Evolutionary conservation across 2,329 filamentous ascomycete species (phyloP), one percentile per base, ranked within the genome.

Genomic region (Beauveria sp.): DNA sequence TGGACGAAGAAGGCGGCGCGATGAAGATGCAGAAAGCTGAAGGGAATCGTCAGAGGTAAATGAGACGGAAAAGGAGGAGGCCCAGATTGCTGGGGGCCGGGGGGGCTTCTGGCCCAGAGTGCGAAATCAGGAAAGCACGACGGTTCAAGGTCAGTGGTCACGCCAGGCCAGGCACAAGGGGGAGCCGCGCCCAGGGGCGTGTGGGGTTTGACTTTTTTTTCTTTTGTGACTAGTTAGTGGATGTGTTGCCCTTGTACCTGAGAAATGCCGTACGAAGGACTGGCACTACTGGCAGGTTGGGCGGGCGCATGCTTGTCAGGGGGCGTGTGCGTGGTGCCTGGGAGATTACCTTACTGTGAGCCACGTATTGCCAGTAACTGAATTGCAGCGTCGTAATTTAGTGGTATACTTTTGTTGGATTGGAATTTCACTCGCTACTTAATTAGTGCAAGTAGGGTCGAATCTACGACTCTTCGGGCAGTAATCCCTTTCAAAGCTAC

Each of bases 1-100:
- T 82, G 79, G 78, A 76, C 74, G 71, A 74, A 76, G 70, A 69
- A 73, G 42, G 34, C 42, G 50, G 54, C 54, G 31, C 43, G 56
- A 63, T 42, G 61, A 60, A 63, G 61, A 50, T 62, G 61, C 12
- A 49, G 38, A 60, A 45, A 49, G 43, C 9, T 28, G 55, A 51
- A 52, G 48, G 16, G 50, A 45, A 49, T 34, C 48, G 40, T 16
- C 20, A 43, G 49, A 45, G 34, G 38, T 42, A 28, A 57, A 53
- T 40, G 55, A n/a, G 61, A 60, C 28, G 42, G 18, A 53, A 59
- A 55, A 50, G 56, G 42, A 53, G 61, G 49, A 54, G 31, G 45
- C n/a, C 40, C 28, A 53, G 46, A 28, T 43, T 38, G 24, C 45
- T 53, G 34, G 51, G 43, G 26, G 16, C 38, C 18, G n/a, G 20